A percentile compares a stretch with the other conserved stretches of the same genome.
Evolutionary conservation across 78 protist genomes (phyloP).

Genomic region (Isochrysis galbana): DNA sequence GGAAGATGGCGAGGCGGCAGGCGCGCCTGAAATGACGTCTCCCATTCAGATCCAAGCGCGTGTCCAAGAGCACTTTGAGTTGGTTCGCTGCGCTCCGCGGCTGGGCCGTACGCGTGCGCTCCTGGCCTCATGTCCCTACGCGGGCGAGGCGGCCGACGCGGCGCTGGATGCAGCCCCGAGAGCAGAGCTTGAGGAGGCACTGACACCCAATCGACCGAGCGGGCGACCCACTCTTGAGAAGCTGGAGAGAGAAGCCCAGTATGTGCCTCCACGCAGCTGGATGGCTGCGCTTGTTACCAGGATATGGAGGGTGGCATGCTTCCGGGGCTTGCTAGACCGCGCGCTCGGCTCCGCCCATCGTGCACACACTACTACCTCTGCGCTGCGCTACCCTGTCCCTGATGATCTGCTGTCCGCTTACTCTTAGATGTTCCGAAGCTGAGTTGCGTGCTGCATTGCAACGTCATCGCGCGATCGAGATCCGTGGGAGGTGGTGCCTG

Average conservation of each 20-base stretch:
- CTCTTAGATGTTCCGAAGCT: no score
- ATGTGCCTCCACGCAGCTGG: no score
- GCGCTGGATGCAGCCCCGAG: neutral
- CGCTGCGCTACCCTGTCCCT: no score
- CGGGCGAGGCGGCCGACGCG: neutral
- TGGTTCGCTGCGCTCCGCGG: neutral
- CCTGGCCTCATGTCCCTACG: neutral
- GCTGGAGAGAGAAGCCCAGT: neutral
- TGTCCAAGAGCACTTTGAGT: neutral
- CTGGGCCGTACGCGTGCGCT: neutral
- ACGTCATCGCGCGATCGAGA: neutral
- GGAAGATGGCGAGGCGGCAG: no score
- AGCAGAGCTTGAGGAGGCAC: neutral
- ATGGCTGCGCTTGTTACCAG: no score
- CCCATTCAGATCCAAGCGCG: neutral
- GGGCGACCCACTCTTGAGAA: neutral
- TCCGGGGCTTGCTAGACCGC: no score
- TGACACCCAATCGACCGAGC: neutral
- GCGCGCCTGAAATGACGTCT: neutral
- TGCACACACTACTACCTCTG: no score
- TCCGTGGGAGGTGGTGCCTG: neutral
- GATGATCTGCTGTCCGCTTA: no score
- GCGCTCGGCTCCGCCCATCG: no score
- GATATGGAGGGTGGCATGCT: no score
- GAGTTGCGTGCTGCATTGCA: neutral